phyloP scores from a whole-genome alignment of 1,284 basidiomycete species.

The Apiotrichum brassicae region DNA sequence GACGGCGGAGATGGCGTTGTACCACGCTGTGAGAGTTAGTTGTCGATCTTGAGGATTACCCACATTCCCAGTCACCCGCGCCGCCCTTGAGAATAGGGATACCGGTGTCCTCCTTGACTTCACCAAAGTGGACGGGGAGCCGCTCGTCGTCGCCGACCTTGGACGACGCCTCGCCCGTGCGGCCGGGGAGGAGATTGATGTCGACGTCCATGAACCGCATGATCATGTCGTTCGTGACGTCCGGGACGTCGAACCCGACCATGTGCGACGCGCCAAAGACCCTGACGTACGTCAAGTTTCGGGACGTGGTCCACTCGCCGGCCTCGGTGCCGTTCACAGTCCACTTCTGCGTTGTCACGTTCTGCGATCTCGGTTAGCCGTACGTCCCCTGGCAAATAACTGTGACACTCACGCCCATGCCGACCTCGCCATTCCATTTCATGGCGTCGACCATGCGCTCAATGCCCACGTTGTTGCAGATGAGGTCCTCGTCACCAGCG shows the following conservation, averaged over 20 bases:
- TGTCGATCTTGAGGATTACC: not conserved
- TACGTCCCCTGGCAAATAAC: too few species aligned
- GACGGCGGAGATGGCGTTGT: conserved; percentile 82
- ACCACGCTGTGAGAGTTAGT: conserved; percentile 53
- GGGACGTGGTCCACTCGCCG: conserved; percentile 81
- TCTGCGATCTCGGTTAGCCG: conserved; percentile 23
- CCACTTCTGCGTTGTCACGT: conserved; percentile 69
- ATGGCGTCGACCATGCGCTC: conserved; percentile 77
- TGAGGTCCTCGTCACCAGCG: conserved; percentile 90
- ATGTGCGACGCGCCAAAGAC: conserved; percentile 81
- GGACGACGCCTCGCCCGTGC: conserved; percentile 54
- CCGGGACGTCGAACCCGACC: conserved; percentile 82
- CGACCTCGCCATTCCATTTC: conserved; percentile 77
- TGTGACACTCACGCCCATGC: conserved; percentile 63
- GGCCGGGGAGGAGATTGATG: conserved; percentile 68
- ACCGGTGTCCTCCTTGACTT: conserved; percentile 24
- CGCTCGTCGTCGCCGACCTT: conserved; percentile 40
- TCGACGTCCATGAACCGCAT: conserved; percentile 89
- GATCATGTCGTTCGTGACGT: conserved; percentile 94
- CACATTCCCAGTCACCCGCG: conserved; percentile 66
- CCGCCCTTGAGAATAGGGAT: conserved; percentile 62
- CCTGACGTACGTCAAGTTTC: conserved; percentile 92
- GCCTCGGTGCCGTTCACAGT: conserved; percentile 67
- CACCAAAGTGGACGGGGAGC: conserved; percentile 30
- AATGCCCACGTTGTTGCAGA: conserved; percentile 90